Evolutionary conservation across 257 asterid genomes (phyloP), one percentile per base, ranked within the genome.

Genomic region (Schizonepeta tenuifolia): DNA sequence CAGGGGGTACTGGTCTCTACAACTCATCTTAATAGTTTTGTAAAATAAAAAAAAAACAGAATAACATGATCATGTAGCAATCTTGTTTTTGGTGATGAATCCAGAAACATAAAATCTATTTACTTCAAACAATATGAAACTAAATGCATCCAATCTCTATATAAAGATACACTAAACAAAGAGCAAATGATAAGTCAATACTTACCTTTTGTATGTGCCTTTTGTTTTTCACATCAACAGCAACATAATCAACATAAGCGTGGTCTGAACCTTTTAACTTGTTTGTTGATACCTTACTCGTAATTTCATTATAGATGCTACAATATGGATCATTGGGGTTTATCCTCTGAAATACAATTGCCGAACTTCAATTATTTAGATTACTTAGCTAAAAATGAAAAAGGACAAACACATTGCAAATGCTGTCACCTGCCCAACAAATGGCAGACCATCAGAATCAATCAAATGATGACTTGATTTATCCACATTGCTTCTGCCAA

Each of bases 371-470:
- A 71, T 79, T 20, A 17, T 43, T 40, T 1, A 14, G 54, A 72
- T 24, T 50, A 43, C 40, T 14, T 43, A 55, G 60, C 11, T 56
- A 63, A 35, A 15, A 36, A 41, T 12, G 12, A 35, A 17, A 41
- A 56, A 41, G 38, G 24, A 22, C 70, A 28, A 17, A 58, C 33
- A 70, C n/a, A 33, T 43, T 53, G 2, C 17, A 38, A 15, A 51
- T 22, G 63, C 17, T 21, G 2, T 18, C 21, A 94, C 99, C 97
- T 92, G 98, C 72, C 99, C 99, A 71, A 92, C 94, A 77, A 84
- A 83, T 72, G 99, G 99, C 66, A 95, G 97, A 54, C 99, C 99
- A 83, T 95, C 99, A 53, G 89, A 77, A 83, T 90, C 99, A 73
- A 95, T 88, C 71, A 83, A 46, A 67, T 78, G 77, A 80, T 87